Base-by-base conservation (phyloP, 2,329 filamentous ascomycete genomes). In the Penicillium brevicompactum region DNA sequence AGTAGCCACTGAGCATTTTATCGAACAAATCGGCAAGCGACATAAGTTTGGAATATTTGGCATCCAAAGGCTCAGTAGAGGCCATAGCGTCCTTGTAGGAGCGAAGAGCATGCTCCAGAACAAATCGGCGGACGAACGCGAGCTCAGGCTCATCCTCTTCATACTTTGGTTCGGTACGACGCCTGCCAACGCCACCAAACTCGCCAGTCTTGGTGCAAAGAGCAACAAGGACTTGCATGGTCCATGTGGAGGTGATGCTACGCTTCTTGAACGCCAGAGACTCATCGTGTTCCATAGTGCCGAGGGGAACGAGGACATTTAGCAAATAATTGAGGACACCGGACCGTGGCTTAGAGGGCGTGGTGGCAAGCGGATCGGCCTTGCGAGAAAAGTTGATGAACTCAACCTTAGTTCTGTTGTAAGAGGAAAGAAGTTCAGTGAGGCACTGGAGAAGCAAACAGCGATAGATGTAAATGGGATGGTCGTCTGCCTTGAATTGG, bases 381-480 rank as follows among this genome's bases (percentile, higher is more conserved):
- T 92, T 96, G 57, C 93, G 88, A 63, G 95, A 97, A 78, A 97
- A 99, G 73, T 97, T 97, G 79, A 99, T 97, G 71, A 99, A 97
- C 71, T 99, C 95, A 42, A 99, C 86, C 80, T 99, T 99, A 8
- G 92, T 91, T 51, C 92, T 87, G 64, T 92, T 96, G 77, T 97
- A 99, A 67, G 89, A 95, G 54, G 90, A 87, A 13, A 99, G 80
- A 13, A 99, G 84, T 74, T 99, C 94, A 0, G 91, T 88, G 38
- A 99, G 79, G 67, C 92, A 96, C 70, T 94, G 92, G 31, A 99
- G 83, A 49, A 99, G 79, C 78, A 97, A 97, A 77, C 93, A 97
- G 46, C 94, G 87, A 70, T 97, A 99, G 50, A 97, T 88, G 76
- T 96, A 99, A 57, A 96, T 97, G 0, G 92, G 91, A 71, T 99